phyloP scores from a whole-genome alignment of 1,284 basidiomycete species.

The Ceratobasidium sp. region DNA sequence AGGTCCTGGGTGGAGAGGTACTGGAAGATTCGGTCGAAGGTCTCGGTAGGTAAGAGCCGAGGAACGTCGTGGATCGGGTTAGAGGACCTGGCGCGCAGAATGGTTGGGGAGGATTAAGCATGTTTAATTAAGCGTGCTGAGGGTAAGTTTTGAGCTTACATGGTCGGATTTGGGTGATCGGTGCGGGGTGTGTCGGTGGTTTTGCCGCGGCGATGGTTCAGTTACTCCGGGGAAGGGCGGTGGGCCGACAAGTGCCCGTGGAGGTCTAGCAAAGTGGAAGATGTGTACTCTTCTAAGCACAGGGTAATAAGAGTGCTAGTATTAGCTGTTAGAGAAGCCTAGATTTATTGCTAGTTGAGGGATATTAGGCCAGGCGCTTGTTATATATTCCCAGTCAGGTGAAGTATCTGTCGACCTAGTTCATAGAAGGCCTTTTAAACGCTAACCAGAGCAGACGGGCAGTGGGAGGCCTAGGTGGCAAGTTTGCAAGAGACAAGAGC shows the following conservation, averaged over 20 bases:
- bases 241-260: slow-evolving; percentile 38
- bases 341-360: slow-evolving; percentile 15
- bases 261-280: background rate
- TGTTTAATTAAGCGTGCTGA: slow-evolving; percentile 20
- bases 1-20: background rate
- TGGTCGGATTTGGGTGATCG: slow-evolving; percentile 29
- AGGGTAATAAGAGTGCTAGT: slow-evolving; percentile 3
- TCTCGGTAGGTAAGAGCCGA: slow-evolving; percentile 30
- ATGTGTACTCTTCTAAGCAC: slow-evolving; percentile 8
- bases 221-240: slow-evolving; percentile 34
- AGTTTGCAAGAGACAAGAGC: background rate
- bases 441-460: background rate
- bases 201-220: slow-evolving; percentile 27
- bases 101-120: slow-evolving; percentile 36
- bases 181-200: slow-evolving; percentile 1
- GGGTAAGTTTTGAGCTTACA: slow-evolving; percentile 38
- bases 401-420: background rate
- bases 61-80: slow-evolving; percentile 16
- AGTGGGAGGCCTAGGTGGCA: background rate
- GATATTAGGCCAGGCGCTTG: background rate
- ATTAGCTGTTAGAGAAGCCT: background rate
- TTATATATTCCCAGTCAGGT: background rate
- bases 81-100: slow-evolving; percentile 7
- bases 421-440: background rate
- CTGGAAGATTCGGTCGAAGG: slow-evolving; percentile 32